A percentile compares a stretch with the other conserved stretches of the same genome.
Evolutionary conservation across 192 early-diverging fungal genomes (phyloP).

Genomic region (Dissophora globulifera): DNA sequence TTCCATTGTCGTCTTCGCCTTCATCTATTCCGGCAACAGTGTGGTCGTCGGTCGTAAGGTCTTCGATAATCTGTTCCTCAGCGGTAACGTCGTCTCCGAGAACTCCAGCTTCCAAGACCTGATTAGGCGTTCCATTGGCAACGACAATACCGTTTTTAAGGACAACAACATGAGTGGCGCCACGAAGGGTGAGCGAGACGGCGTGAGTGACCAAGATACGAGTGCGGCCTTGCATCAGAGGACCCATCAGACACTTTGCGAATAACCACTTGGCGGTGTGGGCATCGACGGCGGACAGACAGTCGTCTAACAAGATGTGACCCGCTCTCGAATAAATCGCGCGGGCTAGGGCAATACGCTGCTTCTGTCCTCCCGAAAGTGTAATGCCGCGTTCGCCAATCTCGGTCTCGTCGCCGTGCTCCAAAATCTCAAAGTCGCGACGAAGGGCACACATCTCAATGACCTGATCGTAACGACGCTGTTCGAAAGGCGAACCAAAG

Average conservation of each 20-base stretch:
- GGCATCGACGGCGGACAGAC: constrained; percentile 71
- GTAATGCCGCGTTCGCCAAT: constrained; percentile 93
- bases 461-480: constrained; percentile 78
- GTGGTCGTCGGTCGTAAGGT: constrained; percentile 25
- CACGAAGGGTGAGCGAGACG: constrained; percentile 69
- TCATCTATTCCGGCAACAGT: constrained; percentile 39
- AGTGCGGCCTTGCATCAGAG: constrained; percentile 83
- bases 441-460: constrained; percentile 88
- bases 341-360: constrained; percentile 68
- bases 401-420: constrained; percentile 91
- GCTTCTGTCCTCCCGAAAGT: constrained; percentile 93
- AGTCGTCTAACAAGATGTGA: constrained; percentile 62
- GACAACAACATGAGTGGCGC: constrained; percentile 68
- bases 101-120: constrained; percentile 61
- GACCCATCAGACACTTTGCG: constrained; percentile 72
- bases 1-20: constrained; percentile 30
- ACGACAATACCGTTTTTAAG: constrained; percentile 70
- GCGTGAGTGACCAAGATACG: constrained; percentile 94
- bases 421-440: constrained; percentile 87
- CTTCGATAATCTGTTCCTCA: constrained; percentile 50
- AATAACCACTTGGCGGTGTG: constrained; percentile 67
- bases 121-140: constrained; percentile 58
- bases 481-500: constrained; percentile 84
- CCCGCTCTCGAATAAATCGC: constrained; percentile 93
- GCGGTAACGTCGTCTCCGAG: constrained; percentile 56